Evolutionary conservation across 2,329 filamentous ascomycete genomes (phyloP).

Genomic region (Taxawa tesnikishii): DNA sequence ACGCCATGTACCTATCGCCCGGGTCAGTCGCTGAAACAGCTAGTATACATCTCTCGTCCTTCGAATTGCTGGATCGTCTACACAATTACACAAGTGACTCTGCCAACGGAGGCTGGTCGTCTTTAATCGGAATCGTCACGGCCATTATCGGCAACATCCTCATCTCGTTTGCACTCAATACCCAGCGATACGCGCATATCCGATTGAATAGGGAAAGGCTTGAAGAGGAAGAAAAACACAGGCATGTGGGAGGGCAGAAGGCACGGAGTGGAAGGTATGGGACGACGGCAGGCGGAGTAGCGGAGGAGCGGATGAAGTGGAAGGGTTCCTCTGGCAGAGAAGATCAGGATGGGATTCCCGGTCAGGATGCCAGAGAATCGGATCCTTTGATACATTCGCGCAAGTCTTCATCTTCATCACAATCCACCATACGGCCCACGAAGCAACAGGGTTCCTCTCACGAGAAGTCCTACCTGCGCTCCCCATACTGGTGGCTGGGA

Average conservation of each 20-base stretch:
- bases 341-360: slow-evolving; percentile 1
- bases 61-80: neutral
- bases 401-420: slow-evolving; percentile 26
- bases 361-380: slow-evolving; percentile 28
- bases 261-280: slow-evolving; percentile 26
- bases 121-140: slow-evolving; percentile 85
- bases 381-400: slow-evolving; percentile 41
- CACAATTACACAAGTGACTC: slow-evolving; percentile 8
- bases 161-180: slow-evolving; percentile 91
- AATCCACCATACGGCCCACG: slow-evolving; percentile 24
- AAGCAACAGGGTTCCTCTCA: slow-evolving; percentile 28
- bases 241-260: slow-evolving; percentile 17
- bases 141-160: slow-evolving; percentile 87
- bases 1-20: too few relatives aligned
- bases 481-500: slow-evolving; percentile 92
- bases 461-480: slow-evolving; percentile 68
- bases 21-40: too few relatives aligned
- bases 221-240: slow-evolving; percentile 23
- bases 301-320: slow-evolving; percentile 18
- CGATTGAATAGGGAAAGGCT: slow-evolving; percentile 61
- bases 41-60: too few relatives aligned
- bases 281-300: slow-evolving; percentile 23
- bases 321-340: slow-evolving; percentile 7
- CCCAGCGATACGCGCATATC: slow-evolving; percentile 90
- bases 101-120: slow-evolving; percentile 55